A percentile compares a stretch with the other conserved stretches of the same genome.
phyloP scores from a whole-genome alignment of 192 early-diverging fungal species.

The Rhizophagus sp. region DNA sequence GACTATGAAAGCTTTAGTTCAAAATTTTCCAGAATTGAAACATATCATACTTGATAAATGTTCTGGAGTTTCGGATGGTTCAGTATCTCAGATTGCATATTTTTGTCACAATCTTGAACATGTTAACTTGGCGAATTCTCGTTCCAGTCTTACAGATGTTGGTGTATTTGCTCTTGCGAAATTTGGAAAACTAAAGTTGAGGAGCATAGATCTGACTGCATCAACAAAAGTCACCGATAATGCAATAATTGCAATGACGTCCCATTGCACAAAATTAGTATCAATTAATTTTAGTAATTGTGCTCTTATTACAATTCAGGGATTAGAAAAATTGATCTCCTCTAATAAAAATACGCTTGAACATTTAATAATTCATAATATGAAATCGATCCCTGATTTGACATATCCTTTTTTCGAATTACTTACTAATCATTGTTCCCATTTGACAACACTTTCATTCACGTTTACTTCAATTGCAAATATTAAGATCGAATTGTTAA shows the following conservation, averaged over 20 bases:
- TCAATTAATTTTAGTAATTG: constrained; percentile 2
- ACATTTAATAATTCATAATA: constrained; percentile 5
- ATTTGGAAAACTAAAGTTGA: constrained; percentile 13
- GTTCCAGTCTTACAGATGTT: not conserved
- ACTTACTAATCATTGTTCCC: not conserved
- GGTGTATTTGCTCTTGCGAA: not conserved
- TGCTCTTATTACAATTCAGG: not conserved
- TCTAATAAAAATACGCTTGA: constrained; percentile 1
- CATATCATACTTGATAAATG: not conserved
- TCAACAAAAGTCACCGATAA: not conserved
- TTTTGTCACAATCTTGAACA: not conserved
- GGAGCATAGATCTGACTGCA: not conserved
- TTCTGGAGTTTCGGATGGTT: not conserved
- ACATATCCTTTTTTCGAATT: not conserved
- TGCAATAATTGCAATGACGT: not conserved
- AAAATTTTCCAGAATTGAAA: constrained; percentile 6
- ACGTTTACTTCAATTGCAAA: no score
- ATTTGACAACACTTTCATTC: not conserved
- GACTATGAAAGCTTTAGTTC: not conserved
- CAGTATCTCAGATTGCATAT: constrained; percentile 13
- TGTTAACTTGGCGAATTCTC: constrained; percentile 1
- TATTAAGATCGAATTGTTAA: not conserved
- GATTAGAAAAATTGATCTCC: not conserved
- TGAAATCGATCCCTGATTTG: not conserved
- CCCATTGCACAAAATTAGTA: constrained; percentile 6